Percentiles rank a stretch among this genome's conserved stretches.
Conservation (phyloP, 2,329 filamentous ascomycete genomes). For the Colletotrichum ledebouriae region DNA sequence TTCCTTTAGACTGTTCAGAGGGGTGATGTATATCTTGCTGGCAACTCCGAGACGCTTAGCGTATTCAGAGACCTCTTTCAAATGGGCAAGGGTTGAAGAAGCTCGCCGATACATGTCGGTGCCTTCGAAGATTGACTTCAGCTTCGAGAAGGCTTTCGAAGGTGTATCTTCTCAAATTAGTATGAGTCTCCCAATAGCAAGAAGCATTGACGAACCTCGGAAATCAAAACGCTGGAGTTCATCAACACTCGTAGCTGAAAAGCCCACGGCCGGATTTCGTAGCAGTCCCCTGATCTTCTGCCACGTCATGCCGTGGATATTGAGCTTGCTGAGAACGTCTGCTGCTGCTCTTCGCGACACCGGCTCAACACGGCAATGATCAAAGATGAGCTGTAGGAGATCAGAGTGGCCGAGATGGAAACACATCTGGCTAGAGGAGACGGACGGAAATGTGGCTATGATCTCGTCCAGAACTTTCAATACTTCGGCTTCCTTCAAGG, state of each 20-base stretch:
- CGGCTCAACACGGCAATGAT: constrained; percentile 84
- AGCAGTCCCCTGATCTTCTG: constrained; percentile 86
- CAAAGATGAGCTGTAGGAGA: constrained; percentile 88
- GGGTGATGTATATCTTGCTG: constrained; percentile 85
- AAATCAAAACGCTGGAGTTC: constrained; percentile 94
- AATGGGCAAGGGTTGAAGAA: constrained; percentile 81
- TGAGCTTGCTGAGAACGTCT: constrained; percentile 87
- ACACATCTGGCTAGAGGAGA: constrained; percentile 81
- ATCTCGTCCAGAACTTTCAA: constrained; percentile 96
- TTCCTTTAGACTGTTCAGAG: constrained; percentile 90
- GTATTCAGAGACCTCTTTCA: constrained; percentile 83
- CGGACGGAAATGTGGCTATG: constrained; percentile 81
- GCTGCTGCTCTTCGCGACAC: constrained; percentile 79
- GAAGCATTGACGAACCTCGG: constrained; percentile 66
- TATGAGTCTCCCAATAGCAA: background rate
- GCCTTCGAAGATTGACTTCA: constrained; percentile 72
- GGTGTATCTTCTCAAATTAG: constrained; percentile 60
- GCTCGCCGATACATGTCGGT: constrained; percentile 80
- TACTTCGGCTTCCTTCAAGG: constrained; percentile 92
- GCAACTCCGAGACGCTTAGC: constrained; percentile 80
- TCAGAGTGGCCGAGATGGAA: constrained; percentile 93
- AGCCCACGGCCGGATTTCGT: constrained; percentile 82
- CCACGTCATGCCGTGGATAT: constrained; percentile 85
- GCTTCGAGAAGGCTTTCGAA: constrained; percentile 68
- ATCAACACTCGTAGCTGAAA: constrained; percentile 90